A percentile compares a stretch with the other conserved stretches of the same genome.
Conservation (phyloP, 441 rosid species). For the Populus hybrid region DNA sequence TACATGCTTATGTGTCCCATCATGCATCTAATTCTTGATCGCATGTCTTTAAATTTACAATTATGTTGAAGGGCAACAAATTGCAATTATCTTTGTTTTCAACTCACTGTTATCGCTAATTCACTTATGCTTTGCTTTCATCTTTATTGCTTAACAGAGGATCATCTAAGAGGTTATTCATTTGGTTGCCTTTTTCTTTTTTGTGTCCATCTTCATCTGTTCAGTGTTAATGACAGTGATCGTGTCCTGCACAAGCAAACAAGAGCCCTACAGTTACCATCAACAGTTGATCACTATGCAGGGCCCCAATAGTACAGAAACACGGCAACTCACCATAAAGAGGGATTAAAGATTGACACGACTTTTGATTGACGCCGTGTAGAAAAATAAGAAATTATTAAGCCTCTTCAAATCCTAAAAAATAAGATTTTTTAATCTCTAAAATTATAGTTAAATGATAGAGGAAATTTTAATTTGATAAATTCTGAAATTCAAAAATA, state of each 20-base stretch:
- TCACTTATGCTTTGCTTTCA: not conserved
- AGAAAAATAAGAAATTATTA: no score
- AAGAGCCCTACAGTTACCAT: slow-evolving; percentile 29
- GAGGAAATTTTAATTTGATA: no score
- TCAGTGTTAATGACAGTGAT: not conserved
- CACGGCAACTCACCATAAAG: slow-evolving; percentile 26
- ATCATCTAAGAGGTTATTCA: slow-evolving; percentile 10
- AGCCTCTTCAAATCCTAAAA: no score
- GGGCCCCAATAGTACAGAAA: slow-evolving; percentile 31
- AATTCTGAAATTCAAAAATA: no score
- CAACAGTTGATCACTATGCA: slow-evolving; percentile 25
- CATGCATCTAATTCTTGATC: not conserved
- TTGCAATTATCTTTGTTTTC: not conserved
- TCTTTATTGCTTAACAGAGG: not conserved
- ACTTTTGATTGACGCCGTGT: slow-evolving; percentile 27
- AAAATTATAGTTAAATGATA: no score
- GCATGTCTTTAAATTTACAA: not conserved
- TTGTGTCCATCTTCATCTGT: slow-evolving; percentile 24
- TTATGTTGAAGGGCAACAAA: not conserved
- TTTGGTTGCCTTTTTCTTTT: slow-evolving; percentile 25
- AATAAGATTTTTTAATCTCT: no score
- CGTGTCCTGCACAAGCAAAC: slow-evolving; percentile 35
- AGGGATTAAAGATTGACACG: slow-evolving; percentile 32
- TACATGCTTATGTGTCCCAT: not conserved
- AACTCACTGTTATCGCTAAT: not conserved